These are phyloP conservation scores for Zygoascus biomembranicola DNA, from an alignment of 805 yeast species.

Conservation along the genomic window DNA sequence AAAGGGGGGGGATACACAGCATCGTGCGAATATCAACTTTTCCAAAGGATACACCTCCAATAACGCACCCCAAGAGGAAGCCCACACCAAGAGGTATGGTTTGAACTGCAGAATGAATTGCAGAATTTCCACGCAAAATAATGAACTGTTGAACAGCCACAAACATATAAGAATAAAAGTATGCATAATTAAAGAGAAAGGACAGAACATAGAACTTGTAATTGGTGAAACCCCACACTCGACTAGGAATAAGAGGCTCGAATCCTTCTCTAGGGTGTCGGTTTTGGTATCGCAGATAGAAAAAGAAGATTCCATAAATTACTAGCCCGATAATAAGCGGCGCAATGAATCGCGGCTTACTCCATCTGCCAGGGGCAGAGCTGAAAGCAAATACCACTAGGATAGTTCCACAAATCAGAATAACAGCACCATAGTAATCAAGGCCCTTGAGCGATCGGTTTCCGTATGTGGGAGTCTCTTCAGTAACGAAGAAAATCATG, in stretches of 20 bases:
- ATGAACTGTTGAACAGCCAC: constrained; percentile 24
- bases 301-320: constrained; percentile 26
- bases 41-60: constrained; percentile 20
- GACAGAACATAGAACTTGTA: constrained; percentile 20
- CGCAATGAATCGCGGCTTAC: constrained; percentile 33
- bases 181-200: constrained; percentile 18
- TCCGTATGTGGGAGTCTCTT: constrained; percentile 19
- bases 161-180: constrained; percentile 19
- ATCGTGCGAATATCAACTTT: constrained; percentile 4
- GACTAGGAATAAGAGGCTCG: constrained; percentile 25
- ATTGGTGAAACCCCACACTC: constrained; percentile 23
- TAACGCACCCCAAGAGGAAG: constrained; percentile 22
- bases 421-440: constrained; percentile 31
- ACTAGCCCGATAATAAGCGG: constrained; percentile 34
- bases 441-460: constrained; percentile 21
- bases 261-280: constrained; percentile 1
- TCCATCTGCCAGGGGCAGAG: constrained; percentile 40
- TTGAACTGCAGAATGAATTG: constrained; percentile 33
- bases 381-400: constrained; percentile 38
- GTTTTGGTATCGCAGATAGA: constrained; percentile 11
- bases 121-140: constrained; percentile 23
- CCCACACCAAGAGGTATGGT: constrained; percentile 30
- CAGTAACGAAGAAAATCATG: constrained; percentile 25
- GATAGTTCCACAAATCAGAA: constrained; percentile 31
- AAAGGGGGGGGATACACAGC: constrained; percentile 8